Evolutionary conservation across 345 rosid species (phyloP), one percentile per base, ranked within the genome.

Genomic region (Moricandia arvensis): DNA sequence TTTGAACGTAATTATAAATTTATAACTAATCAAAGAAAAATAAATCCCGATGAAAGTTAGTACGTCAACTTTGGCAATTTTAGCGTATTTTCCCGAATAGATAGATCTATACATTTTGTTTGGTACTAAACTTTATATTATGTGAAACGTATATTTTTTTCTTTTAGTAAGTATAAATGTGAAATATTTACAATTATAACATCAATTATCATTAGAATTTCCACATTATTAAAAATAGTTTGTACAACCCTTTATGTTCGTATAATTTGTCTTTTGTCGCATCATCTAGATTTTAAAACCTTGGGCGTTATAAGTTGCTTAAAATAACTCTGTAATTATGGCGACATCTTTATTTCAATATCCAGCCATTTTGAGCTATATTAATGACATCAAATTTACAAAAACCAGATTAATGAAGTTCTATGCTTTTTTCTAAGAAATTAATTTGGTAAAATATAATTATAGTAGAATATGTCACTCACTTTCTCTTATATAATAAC

Each of bases 401-500:
- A 8, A 15, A 13, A 33, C 7, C 9, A 13, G 31, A 49, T 16
- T 61, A 49, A 53, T 27, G 16, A 75, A 62, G 35, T 21, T 45
- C n/a, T 35, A 35, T 68, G 7, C 49, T 51, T 0, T 24, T 67
- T 35, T 34, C 4, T n/a, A 47, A 16, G 53, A 37, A 41, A n/a
- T 13, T 17, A 69, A 63, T 26, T 55, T 30, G 18, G 68, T 29
- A 6, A 18, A 31, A 41, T 33, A 69, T 62, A 37, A 69, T 69
- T 61, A 24, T 21, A 67, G 30, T 66, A 30, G 66, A 11, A 74
- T 49, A 68, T 69, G 61, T 43, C 26, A 57, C 53, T 34, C 49
- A 72, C 7, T 41, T 37, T 67, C 57, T 73, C 70, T 61, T 79
- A 79, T 79, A 73, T 62, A 79, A 38, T 55, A 63, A 73, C 54